Percentiles rank a stretch among this genome's conserved stretches.
phyloP scores from a whole-genome alignment of 352 stramenopile species.

The Pythium apleroticum region DNA sequence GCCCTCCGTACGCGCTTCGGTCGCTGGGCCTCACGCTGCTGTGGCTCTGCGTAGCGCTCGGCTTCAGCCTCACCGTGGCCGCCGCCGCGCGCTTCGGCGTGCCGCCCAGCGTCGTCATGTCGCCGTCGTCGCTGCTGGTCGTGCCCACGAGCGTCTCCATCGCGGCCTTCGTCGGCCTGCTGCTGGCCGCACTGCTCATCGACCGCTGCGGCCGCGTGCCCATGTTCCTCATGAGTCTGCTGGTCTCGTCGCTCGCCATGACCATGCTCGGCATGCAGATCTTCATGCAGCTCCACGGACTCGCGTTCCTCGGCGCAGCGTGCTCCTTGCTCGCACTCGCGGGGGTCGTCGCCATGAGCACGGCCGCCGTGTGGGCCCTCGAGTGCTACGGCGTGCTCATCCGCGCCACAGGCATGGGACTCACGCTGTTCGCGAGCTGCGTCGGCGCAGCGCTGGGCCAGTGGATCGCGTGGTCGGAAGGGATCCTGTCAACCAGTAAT shows the following conservation, averaged over 20 bases:
- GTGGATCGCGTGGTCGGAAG: slow-evolving; percentile 19
- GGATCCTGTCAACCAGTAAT: background rate
- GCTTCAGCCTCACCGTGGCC: slow-evolving; percentile 16
- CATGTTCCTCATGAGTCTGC: slow-evolving; percentile 15
- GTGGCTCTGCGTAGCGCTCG: slow-evolving; percentile 34
- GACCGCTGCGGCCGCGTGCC: slow-evolving; percentile 23
- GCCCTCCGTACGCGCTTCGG: slow-evolving; percentile 33
- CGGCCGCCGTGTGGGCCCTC: slow-evolving; percentile 22
- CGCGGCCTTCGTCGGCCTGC: slow-evolving; percentile 10
- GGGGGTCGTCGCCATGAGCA: slow-evolving; percentile 4
- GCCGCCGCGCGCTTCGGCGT: slow-evolving; percentile 12
- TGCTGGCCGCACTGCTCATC: slow-evolving; percentile 13
- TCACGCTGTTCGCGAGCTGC: slow-evolving; percentile 19
- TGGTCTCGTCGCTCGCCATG: slow-evolving; percentile 16
- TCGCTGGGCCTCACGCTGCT: slow-evolving; percentile 36
- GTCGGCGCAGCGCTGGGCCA: slow-evolving; percentile 14
- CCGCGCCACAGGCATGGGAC: slow-evolving; percentile 27
- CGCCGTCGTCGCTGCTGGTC: slow-evolving; percentile 7
- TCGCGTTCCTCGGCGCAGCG: slow-evolving; percentile 1
- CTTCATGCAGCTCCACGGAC: slow-evolving; percentile 6
- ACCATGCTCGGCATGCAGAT: slow-evolving; percentile 22
- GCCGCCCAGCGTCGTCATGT: background rate
- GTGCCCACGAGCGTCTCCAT: slow-evolving; percentile 4
- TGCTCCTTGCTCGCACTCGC: slow-evolving; percentile 17
- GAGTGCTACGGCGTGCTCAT: slow-evolving; percentile 29